Conservation (phyloP, 75 land plant species). For the Pseudotsuga menziesii region DNA sequence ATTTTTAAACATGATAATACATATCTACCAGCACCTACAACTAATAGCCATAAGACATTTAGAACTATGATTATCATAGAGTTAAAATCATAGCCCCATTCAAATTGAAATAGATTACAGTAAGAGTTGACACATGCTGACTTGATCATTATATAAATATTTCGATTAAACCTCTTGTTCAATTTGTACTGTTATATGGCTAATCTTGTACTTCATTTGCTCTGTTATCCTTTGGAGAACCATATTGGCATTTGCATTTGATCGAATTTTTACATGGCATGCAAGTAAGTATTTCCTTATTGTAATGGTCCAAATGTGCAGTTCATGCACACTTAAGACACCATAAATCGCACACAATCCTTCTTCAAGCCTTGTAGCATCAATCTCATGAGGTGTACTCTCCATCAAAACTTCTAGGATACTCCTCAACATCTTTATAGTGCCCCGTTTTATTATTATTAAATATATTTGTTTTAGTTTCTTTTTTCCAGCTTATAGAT, state of each 20-base stretch:
- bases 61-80: too few relatives aligned
- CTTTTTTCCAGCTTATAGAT: too few relatives aligned
- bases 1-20: too few relatives aligned
- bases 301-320: conserved; percentile 92
- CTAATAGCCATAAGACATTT: too few relatives aligned
- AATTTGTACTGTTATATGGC: conserved; percentile 88
- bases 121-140: too few relatives aligned
- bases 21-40: too few relatives aligned
- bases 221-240: conserved; percentile 56
- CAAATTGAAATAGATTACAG: too few relatives aligned
- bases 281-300: conserved; percentile 75
- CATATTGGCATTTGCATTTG: conserved; percentile 70
- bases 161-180: conserved; percentile 35
- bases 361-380: conserved; percentile 44
- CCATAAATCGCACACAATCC: conserved; percentile 43
- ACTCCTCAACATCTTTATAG: conserved; percentile 64
- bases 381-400: conserved; percentile 69
- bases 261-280: conserved; percentile 69
- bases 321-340: conserved; percentile 75
- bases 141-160: not conserved
- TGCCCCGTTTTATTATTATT: too few relatives aligned
- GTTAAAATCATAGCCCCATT: too few relatives aligned
- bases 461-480: too few relatives aligned
- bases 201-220: conserved; percentile 62
- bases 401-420: conserved; percentile 69